These are phyloP conservation scores for Starmerella lactis-condensi DNA, from an alignment of 805 yeast species.

Conservation along the genomic window DNA sequence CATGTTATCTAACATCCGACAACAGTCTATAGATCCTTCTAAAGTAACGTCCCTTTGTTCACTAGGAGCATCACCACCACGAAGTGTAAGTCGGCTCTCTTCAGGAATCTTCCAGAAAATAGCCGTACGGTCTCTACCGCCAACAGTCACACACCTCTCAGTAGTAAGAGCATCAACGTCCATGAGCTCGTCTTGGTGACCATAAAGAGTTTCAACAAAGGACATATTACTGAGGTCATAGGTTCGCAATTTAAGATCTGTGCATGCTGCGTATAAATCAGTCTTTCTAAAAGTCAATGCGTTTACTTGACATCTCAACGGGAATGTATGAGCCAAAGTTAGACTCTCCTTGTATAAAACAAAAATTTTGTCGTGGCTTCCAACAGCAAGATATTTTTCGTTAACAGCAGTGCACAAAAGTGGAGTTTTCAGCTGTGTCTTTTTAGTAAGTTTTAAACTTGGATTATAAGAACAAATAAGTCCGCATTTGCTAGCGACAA, in stretches of 20 bases:
- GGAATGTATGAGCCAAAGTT: slow-evolving; percentile 57
- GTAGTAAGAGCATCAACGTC: slow-evolving; percentile 65
- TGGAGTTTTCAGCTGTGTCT: slow-evolving; percentile 27
- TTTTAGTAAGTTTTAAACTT: slow-evolving; percentile 30
- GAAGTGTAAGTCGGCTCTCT: slow-evolving; percentile 79
- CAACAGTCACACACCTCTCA: slow-evolving; percentile 91
- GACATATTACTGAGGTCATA: slow-evolving; percentile 71
- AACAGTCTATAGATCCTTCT: slow-evolving; percentile 84
- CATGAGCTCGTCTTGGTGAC: slow-evolving; percentile 80
- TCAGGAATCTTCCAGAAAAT: slow-evolving; percentile 95
- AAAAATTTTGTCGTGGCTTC: slow-evolving; percentile 66
- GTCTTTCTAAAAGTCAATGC: slow-evolving; percentile 61
- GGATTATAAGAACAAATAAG: no score
- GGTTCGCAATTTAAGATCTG: slow-evolving; percentile 76
- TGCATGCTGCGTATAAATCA: slow-evolving; percentile 80
- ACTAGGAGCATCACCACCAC: slow-evolving; percentile 65
- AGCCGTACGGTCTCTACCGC: slow-evolving; percentile 85
- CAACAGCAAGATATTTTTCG: slow-evolving; percentile 77
- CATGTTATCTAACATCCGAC: slow-evolving; percentile 77
- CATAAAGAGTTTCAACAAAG: slow-evolving; percentile 77
- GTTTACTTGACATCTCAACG: slow-evolving; percentile 55
- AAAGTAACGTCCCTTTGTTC: slow-evolving; percentile 8
- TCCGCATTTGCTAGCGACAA: neutral
- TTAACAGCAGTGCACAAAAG: slow-evolving; percentile 64
- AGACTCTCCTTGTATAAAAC: slow-evolving; percentile 75